Base-by-base conservation (phyloP, 306 rosid genomes). In the Glycine latifolia region DNA sequence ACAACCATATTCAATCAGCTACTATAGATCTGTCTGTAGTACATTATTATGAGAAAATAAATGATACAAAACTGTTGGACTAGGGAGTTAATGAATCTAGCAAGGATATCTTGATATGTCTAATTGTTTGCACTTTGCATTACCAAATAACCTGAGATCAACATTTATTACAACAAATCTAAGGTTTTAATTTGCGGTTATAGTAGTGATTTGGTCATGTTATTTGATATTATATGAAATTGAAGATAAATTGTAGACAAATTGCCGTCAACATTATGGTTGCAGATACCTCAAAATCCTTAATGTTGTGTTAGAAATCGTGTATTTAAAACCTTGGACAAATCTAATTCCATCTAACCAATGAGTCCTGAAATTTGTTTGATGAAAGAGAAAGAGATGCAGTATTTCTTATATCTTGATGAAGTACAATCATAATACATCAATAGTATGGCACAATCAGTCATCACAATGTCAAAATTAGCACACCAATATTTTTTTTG, bases 381-480 rank as follows among this genome's bases (percentile, higher is more conserved):
- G 66, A 86, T 81, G 67, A 79, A 87, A 78, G 31, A 26, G 78
- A 75, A 76, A 73, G 67, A 75, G 71, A 2, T 61, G 84, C 55
- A 52, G 82, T 68, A 67, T 63, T 81, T 65, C 80, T 81, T 47
- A 17, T 77, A 69, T 79, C 50, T 86, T 67, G 72, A 79, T 68
- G 31, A 68, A 71, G 65, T 59, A 66, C 76, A 67, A 85, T 83
- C 69, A 80, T 80, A 75, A 33, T 87, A 86, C 87, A 85, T 50
- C 77, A 79, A 81, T 67, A 67, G 62, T 48, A 77, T 67, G 67
- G 68, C 86, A 80, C 78, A 75, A 76, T 78, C 87, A 83, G 82
- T 85, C 82, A 86, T 67, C 86, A 81, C 73, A 77, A 48, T 50
- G 44, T 84, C 87, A 73, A 71, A 78, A 88, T 87, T 84, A 88